A percentile compares a stretch with the other conserved stretches of the same genome.
These are phyloP conservation scores for Cucurbita maxima DNA, from an alignment of 306 rosid genomes.

Conservation along the genomic window DNA sequence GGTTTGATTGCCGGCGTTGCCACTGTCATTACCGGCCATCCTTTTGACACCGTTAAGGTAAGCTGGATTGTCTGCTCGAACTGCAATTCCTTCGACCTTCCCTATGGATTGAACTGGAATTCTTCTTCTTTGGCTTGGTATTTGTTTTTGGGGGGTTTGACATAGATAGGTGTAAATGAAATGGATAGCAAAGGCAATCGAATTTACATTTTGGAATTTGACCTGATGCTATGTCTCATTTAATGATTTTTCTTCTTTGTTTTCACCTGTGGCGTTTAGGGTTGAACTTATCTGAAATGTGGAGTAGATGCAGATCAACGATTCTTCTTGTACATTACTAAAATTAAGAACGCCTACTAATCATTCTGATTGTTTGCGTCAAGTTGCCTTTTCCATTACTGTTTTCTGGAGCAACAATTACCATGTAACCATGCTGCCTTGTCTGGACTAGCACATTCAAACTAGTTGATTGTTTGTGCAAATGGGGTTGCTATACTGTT, in stretches of 20 bases:
- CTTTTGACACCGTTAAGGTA: conserved; percentile 55
- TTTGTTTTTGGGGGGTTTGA: not conserved
- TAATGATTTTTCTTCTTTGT: not conserved
- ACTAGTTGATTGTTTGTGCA: not conserved
- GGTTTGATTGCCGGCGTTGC: conserved; percentile 54
- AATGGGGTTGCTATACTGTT: not conserved
- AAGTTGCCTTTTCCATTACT: not conserved
- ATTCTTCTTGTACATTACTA: not conserved
- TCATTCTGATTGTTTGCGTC: not conserved
- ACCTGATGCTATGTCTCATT: not conserved
- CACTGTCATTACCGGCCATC: conserved; percentile 42
- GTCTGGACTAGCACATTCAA: not conserved
- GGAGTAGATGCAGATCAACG: not conserved
- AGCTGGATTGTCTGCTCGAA: not conserved
- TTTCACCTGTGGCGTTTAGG: not conserved
- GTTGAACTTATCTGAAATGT: not conserved
- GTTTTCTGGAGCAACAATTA: not conserved
- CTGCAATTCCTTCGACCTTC: not conserved
- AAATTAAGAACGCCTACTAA: not conserved
- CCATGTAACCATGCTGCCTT: not conserved
- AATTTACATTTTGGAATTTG: not conserved
- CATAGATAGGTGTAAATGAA: not conserved
- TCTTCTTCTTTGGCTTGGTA: not conserved
- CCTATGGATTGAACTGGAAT: not conserved
- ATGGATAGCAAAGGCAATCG: not conserved